Conservation (phyloP, 2,329 filamentous ascomycete species). For the Calonectria leucothoes region DNA sequence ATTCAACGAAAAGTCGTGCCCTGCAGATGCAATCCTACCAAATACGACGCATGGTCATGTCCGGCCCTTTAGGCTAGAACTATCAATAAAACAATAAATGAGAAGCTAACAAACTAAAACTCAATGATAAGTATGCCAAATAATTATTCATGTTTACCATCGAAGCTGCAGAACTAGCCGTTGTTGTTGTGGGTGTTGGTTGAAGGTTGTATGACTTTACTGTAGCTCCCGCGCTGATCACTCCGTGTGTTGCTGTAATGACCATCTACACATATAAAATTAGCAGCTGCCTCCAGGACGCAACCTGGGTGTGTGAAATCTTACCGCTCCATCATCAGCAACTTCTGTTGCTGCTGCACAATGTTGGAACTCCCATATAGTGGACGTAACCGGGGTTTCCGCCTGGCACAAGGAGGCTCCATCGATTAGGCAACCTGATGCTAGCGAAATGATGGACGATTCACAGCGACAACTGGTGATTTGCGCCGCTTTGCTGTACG, state of each 20-base stretch:
- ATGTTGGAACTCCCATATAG: not conserved
- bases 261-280: not conserved
- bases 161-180: not conserved
- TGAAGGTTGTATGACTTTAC: not conserved
- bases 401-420: not conserved
- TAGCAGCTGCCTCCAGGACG: not conserved
- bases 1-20: too few species aligned
- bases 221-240: not conserved
- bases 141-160: not conserved
- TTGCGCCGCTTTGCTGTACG: not conserved
- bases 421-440: not conserved
- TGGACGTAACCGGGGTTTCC: not conserved
- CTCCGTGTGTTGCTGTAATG: not conserved
- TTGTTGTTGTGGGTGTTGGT: not conserved
- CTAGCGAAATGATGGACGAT: not conserved
- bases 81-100: not conserved
- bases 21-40: too few species aligned
- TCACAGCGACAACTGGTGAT: not conserved
- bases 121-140: not conserved
- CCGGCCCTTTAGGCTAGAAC: not conserved
- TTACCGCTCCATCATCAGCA: not conserved
- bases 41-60: too few species aligned
- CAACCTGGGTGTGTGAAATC: not conserved
- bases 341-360: not conserved
- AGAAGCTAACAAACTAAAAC: not conserved